These are phyloP conservation scores for Tolypocladium endophyticum DNA, from an alignment of 2,329 filamentous ascomycete species.

Conservation along the genomic window DNA sequence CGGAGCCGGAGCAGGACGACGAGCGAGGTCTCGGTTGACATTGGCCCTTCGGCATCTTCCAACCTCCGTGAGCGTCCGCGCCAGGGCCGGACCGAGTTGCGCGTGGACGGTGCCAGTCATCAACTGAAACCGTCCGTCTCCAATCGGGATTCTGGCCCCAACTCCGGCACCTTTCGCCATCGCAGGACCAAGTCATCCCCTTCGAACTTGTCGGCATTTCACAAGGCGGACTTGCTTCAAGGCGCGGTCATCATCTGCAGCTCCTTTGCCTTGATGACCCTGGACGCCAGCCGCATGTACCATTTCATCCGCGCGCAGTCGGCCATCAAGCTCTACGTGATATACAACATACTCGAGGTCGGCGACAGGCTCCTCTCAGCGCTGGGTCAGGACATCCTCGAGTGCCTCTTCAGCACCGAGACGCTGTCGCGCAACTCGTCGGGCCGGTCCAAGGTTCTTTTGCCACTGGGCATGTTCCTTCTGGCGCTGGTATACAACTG, in stretches of 20 bases:
- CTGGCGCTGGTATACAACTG: slow-evolving; percentile 83
- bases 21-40: slow-evolving; percentile 13
- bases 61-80: slow-evolving; percentile 3
- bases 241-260: slow-evolving; percentile 80
- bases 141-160: slow-evolving; percentile 15
- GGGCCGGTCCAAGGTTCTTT: slow-evolving; percentile 80
- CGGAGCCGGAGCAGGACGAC: slow-evolving; percentile 26
- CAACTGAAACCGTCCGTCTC: slow-evolving; percentile 8
- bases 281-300: slow-evolving; percentile 96
- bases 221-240: slow-evolving; percentile 93
- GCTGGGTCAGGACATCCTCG: slow-evolving; percentile 88
- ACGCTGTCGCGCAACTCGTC: slow-evolving; percentile 79
- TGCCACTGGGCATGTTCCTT: slow-evolving; percentile 85
- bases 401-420: slow-evolving; percentile 90
- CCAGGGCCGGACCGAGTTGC: not conserved
- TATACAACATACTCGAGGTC: slow-evolving; percentile 94
- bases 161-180: slow-evolving; percentile 40
- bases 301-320: slow-evolving; percentile 94
- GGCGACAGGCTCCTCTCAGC: slow-evolving; percentile 84
- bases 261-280: slow-evolving; percentile 73
- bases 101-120: slow-evolving; percentile 1
- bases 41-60: slow-evolving; percentile 1
- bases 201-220: slow-evolving; percentile 72
- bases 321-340: slow-evolving; percentile 96
- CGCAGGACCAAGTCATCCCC: slow-evolving; percentile 74